Evolutionary conservation across 441 rosid genomes (phyloP), one percentile per base, ranked within the genome.

Genomic region (Macaranga tanarius): DNA sequence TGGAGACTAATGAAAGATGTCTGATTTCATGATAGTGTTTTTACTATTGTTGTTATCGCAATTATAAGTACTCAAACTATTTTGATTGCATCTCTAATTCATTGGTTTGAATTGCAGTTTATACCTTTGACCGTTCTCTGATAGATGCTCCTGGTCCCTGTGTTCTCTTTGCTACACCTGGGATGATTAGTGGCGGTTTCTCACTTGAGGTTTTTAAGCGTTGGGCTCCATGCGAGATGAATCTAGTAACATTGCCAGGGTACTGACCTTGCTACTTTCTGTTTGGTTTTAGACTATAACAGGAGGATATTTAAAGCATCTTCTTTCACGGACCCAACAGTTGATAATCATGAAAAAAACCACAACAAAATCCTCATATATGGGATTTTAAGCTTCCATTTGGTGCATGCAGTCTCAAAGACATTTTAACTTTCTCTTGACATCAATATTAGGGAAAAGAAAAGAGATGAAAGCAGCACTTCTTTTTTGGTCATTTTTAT

Each of bases 161-260:
- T 74, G 94, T 93, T 81, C 98, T 95, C 67, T 95, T 95, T 81
- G 98, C 99, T 45, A 95, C 99, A 73, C 98, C 97, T 45, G 98
- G 99, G 70, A 95, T 95, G 99, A 86, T 95, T 65, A 89, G 87
- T 80, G 98, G 97, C 7, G 98, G 99, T 51, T 90, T 91, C 79
- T 93, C 99, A 38, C 92, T 93, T 8, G 95, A 95, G 82, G 99
- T 93, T 72, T 95, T 95, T 75, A 93, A 90, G 82, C 92, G 79
- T 22, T 95, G 98, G 98, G 99, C 98, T 58, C 98, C 98, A 65
- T 91, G 87, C 25, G 92, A 90, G 69, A 40, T 38, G 57, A 95
- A 95, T 81, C 97, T 95, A 13, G 82, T 95, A 71, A 85, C 94
- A 65, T 81, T 95, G 69, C 99, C 99, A 20, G 99, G 99, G 97